Evolutionary conservation across 352 stramenopile genomes (phyloP).

Genomic region (Phytophthora europaea): DNA sequence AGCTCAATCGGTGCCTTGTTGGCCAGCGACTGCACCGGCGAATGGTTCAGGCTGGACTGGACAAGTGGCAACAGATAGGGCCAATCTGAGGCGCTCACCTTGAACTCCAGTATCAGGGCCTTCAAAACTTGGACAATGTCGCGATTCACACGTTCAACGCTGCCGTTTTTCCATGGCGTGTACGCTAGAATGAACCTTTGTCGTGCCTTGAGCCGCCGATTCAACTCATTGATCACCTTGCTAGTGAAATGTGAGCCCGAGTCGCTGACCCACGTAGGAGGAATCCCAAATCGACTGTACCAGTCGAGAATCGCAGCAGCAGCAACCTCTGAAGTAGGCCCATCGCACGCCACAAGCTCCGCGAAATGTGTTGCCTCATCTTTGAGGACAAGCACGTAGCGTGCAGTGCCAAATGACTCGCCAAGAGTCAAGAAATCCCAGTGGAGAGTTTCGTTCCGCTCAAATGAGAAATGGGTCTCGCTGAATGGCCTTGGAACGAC

Average conservation of each 20-base stretch:
- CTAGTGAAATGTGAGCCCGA: conserved; percentile 42
- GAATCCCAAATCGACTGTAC: conserved; percentile 19
- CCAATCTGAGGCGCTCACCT: not conserved
- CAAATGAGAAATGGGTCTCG: not conserved
- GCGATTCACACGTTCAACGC: not conserved
- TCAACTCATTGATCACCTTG: conserved; percentile 24
- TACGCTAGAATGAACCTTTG: conserved; percentile 20
- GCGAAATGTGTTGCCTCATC: not conserved
- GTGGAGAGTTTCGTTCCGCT: not conserved
- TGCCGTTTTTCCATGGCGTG: not conserved
- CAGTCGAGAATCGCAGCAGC: conserved; percentile 8
- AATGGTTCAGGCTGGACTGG: conserved; percentile 10
- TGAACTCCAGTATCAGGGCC: not conserved
- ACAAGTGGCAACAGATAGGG: not conserved
- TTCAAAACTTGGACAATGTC: not conserved
- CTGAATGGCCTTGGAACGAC: not conserved
- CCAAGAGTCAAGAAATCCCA: not conserved
- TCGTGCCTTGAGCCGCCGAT: not conserved
- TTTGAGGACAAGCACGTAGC: not conserved
- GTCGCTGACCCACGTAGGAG: conserved; percentile 35
- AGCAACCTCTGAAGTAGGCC: conserved; percentile 20
- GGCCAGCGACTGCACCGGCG: conserved; percentile 3
- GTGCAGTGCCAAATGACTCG: not conserved
- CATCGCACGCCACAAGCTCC: not conserved
- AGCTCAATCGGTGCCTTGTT: conserved; percentile 10